Conservation (phyloP, 139 green algal species). For the Ulvella scutata region DNA sequence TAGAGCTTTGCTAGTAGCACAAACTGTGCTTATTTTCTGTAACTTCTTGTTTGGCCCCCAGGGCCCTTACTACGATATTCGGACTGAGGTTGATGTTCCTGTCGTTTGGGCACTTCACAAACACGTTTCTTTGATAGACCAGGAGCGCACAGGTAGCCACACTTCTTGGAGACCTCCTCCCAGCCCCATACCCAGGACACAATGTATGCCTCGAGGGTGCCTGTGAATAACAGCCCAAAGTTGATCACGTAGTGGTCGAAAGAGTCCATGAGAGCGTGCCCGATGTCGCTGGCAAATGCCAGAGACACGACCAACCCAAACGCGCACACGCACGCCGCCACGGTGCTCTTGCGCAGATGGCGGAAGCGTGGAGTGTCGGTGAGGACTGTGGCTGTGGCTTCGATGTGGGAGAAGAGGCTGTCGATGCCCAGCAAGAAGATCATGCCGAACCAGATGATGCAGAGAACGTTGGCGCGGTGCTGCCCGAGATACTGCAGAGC, state of each 20-base stretch:
- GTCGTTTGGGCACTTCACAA: not conserved
- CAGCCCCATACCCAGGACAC: not conserved
- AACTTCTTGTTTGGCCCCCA: no score
- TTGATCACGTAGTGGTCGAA: conserved; percentile 8
- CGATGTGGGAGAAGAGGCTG: conserved; percentile 2
- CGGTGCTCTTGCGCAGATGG: not conserved
- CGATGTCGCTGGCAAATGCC: not conserved
- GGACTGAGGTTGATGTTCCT: no score
- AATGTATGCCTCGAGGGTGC: not conserved
- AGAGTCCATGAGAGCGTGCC: not conserved
- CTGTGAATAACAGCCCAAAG: not conserved
- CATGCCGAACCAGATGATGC: conserved; percentile 7
- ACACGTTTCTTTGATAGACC: no score
- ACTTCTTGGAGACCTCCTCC: not conserved
- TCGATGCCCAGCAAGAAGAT: conserved; percentile 12
- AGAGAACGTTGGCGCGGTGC: not conserved
- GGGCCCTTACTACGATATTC: no score
- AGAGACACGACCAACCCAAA: not conserved
- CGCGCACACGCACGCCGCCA: not conserved
- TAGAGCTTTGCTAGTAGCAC: no score
- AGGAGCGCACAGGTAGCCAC: not conserved
- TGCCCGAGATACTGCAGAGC: not conserved
- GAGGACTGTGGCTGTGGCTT: conserved; percentile 6
- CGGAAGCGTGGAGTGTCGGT: conserved; percentile 9
- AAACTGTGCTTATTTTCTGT: no score